Conservation (phyloP, 2,329 filamentous ascomycete genomes). For the Diaporthe amygdali region DNA sequence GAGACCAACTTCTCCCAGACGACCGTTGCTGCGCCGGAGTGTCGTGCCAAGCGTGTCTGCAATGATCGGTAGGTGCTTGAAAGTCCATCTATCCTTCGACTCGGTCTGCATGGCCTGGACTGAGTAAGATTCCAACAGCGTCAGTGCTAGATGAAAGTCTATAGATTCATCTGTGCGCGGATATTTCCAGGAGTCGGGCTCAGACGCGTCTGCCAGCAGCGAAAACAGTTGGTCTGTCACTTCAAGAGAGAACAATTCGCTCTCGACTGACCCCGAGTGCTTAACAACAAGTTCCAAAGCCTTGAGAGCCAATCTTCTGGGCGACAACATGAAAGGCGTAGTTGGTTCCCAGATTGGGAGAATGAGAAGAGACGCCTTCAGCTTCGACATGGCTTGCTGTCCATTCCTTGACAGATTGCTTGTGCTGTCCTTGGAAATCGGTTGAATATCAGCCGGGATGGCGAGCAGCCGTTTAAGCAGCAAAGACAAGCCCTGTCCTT, state of each 20-base stretch:
- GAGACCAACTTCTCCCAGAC: slow-evolving; percentile 47
- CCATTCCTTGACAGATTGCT: slow-evolving; percentile 72
- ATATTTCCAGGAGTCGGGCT: slow-evolving; percentile 42
- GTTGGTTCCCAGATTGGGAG: slow-evolving; percentile 66
- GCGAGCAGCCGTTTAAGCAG: slow-evolving; percentile 62
- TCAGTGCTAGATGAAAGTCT: slow-evolving; percentile 51
- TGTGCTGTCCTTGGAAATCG: slow-evolving; percentile 67
- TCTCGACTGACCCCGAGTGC: slow-evolving; percentile 54
- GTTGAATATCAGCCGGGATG: slow-evolving; percentile 58
- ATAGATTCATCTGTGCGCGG: slow-evolving; percentile 38
- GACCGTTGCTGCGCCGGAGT: slow-evolving; percentile 38
- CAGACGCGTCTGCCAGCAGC: slow-evolving; percentile 43
- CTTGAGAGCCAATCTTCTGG: slow-evolving; percentile 68
- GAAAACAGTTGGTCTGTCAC: slow-evolving; percentile 55
- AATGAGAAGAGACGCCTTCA: slow-evolving; percentile 58
- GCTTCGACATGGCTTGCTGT: slow-evolving; percentile 58
- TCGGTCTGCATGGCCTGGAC: slow-evolving; percentile 51
- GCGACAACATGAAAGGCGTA: slow-evolving; percentile 58
- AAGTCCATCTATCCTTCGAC: slow-evolving; percentile 50
- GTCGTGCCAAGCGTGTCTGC: slow-evolving; percentile 51
- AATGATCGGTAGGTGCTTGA: slow-evolving; percentile 56
- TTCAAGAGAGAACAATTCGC: slow-evolving; percentile 53
- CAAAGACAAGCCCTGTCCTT: slow-evolving; percentile 56
- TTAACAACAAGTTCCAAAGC: slow-evolving; percentile 63
- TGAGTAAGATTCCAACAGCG: slow-evolving; percentile 59